Conservation (phyloP, 805 yeast genomes). For the Candida ovalis region DNA sequence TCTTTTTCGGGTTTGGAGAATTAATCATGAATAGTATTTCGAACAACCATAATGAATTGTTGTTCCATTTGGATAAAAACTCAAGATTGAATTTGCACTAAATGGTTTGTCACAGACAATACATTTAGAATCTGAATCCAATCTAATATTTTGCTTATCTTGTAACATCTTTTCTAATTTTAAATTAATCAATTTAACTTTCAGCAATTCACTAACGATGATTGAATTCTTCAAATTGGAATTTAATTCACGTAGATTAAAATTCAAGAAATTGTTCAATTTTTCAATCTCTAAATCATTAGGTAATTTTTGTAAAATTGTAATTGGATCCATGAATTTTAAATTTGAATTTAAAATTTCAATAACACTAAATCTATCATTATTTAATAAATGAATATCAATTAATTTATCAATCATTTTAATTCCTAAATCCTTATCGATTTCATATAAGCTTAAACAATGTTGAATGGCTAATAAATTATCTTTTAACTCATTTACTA, state of each 20-base stretch:
- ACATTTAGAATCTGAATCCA: slow-evolving; percentile 53
- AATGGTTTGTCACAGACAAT: slow-evolving; percentile 53
- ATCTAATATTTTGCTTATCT: slow-evolving; percentile 32
- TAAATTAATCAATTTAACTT: slow-evolving; percentile 47
- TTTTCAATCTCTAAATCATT: slow-evolving; percentile 39
- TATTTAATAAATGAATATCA: slow-evolving; percentile 31
- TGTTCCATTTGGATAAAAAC: slow-evolving; percentile 40
- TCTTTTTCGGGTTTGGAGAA: neutral
- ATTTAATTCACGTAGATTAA: slow-evolving; percentile 40
- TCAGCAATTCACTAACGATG: slow-evolving; percentile 46
- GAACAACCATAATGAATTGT: slow-evolving; percentile 59
- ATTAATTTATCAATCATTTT: slow-evolving; percentile 47
- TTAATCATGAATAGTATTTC: slow-evolving; percentile 7
- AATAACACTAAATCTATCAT: slow-evolving; percentile 24
- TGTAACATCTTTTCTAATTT: slow-evolving; percentile 35
- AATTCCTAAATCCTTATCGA: slow-evolving; percentile 37
- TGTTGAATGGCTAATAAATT: slow-evolving; percentile 56
- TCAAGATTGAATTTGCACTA: slow-evolving; percentile 40
- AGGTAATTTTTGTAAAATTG: slow-evolving; percentile 51
- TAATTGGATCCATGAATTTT: slow-evolving; percentile 23
- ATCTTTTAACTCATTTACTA: slow-evolving; percentile 55
- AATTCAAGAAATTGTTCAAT: slow-evolving; percentile 42
- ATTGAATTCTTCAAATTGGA: slow-evolving; percentile 37
- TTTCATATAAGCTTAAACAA: slow-evolving; percentile 45
- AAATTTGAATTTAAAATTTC: slow-evolving; percentile 25